A percentile compares a stretch with the other conserved stretches of the same genome.
Conservation (phyloP, 176 grass and related monocot species). For the Avena atlantica region DNA sequence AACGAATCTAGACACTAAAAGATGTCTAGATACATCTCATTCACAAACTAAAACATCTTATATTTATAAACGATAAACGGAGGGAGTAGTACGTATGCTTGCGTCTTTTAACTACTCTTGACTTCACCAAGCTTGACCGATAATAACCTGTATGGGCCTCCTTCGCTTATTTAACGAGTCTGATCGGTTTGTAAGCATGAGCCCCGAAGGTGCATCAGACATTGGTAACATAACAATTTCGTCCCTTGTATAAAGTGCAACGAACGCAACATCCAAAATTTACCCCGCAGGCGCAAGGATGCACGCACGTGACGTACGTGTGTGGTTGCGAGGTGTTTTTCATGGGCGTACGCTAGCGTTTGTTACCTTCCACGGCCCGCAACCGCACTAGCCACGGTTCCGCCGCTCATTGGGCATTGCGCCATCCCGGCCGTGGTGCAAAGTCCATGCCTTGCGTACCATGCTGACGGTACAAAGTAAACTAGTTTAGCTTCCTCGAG, state of each 20-base stretch:
- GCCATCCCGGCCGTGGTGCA: background rate
- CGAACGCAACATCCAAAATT: background rate
- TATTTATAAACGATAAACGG: no score
- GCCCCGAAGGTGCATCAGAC: background rate
- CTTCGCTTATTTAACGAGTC: background rate
- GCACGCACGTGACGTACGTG: background rate
- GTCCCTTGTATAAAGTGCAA: background rate
- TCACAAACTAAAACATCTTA: no score
- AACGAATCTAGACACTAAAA: no score
- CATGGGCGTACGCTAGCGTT: slow-evolving; percentile 7
- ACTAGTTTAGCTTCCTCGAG: background rate
- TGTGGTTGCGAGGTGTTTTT: slow-evolving; percentile 16
- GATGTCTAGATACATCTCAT: no score
- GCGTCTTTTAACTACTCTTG: background rate
- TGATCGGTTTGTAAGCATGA: background rate
- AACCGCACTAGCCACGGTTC: background rate
- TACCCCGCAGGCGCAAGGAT: background rate
- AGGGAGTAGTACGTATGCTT: no score
- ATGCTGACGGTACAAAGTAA: background rate
- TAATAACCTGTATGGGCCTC: background rate
- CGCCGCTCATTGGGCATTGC: background rate
- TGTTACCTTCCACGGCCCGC: slow-evolving; percentile 7
- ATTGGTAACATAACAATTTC: background rate
- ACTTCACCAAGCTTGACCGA: background rate
- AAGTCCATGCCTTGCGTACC: background rate